These are phyloP conservation scores for Chrysosporium keratinophilum DNA, from an alignment of 2,329 filamentous ascomycete genomes.

Conservation along the genomic window DNA sequence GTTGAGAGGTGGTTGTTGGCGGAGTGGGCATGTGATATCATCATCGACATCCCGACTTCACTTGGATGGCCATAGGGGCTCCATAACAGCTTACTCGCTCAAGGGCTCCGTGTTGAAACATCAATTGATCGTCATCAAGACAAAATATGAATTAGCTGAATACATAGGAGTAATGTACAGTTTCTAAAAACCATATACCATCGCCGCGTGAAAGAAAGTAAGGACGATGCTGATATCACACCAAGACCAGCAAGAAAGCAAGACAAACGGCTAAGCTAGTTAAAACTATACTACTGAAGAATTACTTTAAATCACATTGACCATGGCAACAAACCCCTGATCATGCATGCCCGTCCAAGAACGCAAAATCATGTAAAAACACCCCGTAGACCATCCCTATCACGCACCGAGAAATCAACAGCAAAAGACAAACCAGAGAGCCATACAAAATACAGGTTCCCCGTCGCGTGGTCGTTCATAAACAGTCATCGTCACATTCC, in stretches of 20 bases:
- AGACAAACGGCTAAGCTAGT: neutral
- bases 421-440: conserved; percentile 5
- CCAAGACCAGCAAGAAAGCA: neutral
- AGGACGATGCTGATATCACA: neutral
- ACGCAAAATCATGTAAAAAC: conserved; percentile 10
- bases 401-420: conserved; percentile 14
- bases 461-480: conserved; percentile 7
- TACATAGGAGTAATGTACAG: neutral
- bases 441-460: conserved; percentile 10
- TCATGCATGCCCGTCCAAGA: conserved; percentile 17
- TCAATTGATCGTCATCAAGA: too few relatives aligned
- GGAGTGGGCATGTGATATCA: neutral
- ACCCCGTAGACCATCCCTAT: conserved; percentile 8
- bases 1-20: neutral
- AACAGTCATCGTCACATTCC: conserved; percentile 9
- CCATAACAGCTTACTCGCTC: too few relatives aligned
- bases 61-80: too few relatives aligned
- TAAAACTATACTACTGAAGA: conserved; percentile 3
- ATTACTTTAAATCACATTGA: conserved; percentile 12
- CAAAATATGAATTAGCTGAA: too few relatives aligned
- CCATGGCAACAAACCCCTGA: conserved; percentile 14
- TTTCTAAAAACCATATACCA: neutral
- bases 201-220: neutral
- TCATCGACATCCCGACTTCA: neutral
- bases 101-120: too few relatives aligned